Percentiles rank a stretch among this genome's conserved stretches.
phyloP scores from a whole-genome alignment of 805 yeast species.

The Sugiyamaella floridensis region DNA sequence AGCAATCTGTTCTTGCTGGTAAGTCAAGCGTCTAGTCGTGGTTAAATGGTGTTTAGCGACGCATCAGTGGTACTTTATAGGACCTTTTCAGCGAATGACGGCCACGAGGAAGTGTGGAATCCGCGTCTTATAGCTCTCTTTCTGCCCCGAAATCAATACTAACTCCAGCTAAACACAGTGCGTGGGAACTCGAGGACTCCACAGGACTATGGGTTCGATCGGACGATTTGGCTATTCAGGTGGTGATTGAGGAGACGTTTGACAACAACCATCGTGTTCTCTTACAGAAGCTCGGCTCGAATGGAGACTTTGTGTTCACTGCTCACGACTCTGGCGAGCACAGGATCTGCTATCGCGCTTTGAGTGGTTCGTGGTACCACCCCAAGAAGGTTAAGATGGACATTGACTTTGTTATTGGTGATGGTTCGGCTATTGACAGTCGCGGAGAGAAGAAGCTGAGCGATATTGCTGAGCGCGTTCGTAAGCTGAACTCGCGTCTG shows the following conservation, averaged over 20 bases:
- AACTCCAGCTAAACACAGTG: conserved; percentile 46
- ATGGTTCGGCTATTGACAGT: conserved; percentile 56
- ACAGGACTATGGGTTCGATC: conserved; percentile 46
- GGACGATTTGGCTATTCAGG: conserved; percentile 49
- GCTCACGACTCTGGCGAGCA: conserved; percentile 83
- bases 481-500: conserved; percentile 51
- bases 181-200: conserved; percentile 50
- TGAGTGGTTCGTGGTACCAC: conserved; percentile 53
- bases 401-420: conserved; percentile 67
- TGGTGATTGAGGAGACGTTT: conserved; percentile 75
- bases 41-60: not conserved
- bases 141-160: no score
- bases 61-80: no score
- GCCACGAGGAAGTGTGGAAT: no score
- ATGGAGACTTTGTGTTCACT: conserved; percentile 70
- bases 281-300: conserved; percentile 52
- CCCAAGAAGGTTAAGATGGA: conserved; percentile 57
- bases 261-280: conserved; percentile 78
- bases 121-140: no score
- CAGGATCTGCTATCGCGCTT: conserved; percentile 66
- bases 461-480: conserved; percentile 48
- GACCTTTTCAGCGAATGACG: no score
- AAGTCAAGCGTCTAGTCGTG: conserved; percentile 20
- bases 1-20: conserved; percentile 75
- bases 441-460: conserved; percentile 49